phyloP scores from a whole-genome alignment of 306 rosid genomes.

The Trifolium dubium region DNA sequence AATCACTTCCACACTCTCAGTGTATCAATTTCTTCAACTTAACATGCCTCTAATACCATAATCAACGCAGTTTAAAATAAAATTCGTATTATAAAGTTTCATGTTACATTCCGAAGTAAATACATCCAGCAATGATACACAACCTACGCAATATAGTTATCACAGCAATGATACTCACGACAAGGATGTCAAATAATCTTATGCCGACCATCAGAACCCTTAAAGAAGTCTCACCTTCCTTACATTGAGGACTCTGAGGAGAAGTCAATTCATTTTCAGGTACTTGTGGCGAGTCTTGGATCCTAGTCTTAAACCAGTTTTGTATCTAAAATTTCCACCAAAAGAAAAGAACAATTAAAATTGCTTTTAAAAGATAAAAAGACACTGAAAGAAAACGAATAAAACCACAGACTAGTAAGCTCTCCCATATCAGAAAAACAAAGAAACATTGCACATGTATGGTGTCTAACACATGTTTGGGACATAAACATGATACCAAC shows the following conservation, averaged over 20 bases:
- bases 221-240: constrained; percentile 50
- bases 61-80: constrained; percentile 11
- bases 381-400: not conserved
- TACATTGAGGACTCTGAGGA: constrained; percentile 47
- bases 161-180: not conserved
- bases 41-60: constrained; percentile 24
- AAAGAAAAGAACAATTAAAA: constrained; percentile 5
- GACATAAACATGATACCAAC: no score
- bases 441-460: not conserved
- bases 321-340: constrained; percentile 56
- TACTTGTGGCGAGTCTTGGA: constrained; percentile 51
- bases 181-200: constrained; percentile 12
- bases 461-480: not conserved
- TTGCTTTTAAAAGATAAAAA: not conserved
- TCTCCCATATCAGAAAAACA: not conserved
- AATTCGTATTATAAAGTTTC: constrained; percentile 24
- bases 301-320: constrained; percentile 72
- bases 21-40: constrained; percentile 19
- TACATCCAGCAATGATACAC: not conserved
- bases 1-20: not conserved
- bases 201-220: constrained; percentile 5
- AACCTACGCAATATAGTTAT: not conserved
- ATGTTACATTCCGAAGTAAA: not conserved
- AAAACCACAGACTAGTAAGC: not conserved
- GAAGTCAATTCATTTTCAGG: constrained; percentile 41